A percentile compares a stretch with the other conserved stretches of the same genome.
These are phyloP conservation scores for Trichocladium uniseriatum DNA, from an alignment of 495 filamentous ascomycete species.

Conservation along the genomic window DNA sequence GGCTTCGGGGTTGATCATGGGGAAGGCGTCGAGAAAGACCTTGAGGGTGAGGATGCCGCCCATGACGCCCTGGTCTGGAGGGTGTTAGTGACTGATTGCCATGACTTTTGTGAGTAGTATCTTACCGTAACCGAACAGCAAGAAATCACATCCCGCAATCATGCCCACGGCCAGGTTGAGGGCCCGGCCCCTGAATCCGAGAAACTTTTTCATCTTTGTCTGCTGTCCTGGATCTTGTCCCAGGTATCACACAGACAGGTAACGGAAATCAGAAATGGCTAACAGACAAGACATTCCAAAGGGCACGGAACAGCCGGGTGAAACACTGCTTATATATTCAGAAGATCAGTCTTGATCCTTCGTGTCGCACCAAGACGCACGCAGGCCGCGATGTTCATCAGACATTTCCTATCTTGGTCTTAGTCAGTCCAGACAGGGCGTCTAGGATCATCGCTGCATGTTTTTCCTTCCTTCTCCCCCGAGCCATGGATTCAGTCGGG, in stretches of 20 bases:
- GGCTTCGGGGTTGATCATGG: slow-evolving; percentile 42
- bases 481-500: too few relatives aligned
- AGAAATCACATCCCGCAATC: slow-evolving; percentile 62
- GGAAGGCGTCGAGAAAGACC: slow-evolving; percentile 47
- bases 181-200: slow-evolving; percentile 56
- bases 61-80: slow-evolving; percentile 46
- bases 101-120: neutral
- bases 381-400: too few relatives aligned
- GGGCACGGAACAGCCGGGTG: too few relatives aligned
- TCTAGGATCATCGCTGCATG: too few relatives aligned
- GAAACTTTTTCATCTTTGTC: slow-evolving; percentile 37
- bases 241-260: neutral
- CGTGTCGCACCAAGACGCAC: too few relatives aligned
- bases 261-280: too few relatives aligned
- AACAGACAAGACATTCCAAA: too few relatives aligned
- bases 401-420: too few relatives aligned
- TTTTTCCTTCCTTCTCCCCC: too few relatives aligned
- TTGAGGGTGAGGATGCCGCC: slow-evolving; percentile 49
- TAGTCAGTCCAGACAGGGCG: too few relatives aligned
- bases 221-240: neutral
- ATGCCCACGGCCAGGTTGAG: slow-evolving; percentile 60
- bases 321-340: too few relatives aligned
- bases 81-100: slow-evolving; percentile 6
- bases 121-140: slow-evolving; percentile 41
- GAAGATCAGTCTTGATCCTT: too few relatives aligned